phyloP scores from a whole-genome alignment of 2,329 filamentous ascomycete species.

The Aspergillus pseudotamarii region DNA sequence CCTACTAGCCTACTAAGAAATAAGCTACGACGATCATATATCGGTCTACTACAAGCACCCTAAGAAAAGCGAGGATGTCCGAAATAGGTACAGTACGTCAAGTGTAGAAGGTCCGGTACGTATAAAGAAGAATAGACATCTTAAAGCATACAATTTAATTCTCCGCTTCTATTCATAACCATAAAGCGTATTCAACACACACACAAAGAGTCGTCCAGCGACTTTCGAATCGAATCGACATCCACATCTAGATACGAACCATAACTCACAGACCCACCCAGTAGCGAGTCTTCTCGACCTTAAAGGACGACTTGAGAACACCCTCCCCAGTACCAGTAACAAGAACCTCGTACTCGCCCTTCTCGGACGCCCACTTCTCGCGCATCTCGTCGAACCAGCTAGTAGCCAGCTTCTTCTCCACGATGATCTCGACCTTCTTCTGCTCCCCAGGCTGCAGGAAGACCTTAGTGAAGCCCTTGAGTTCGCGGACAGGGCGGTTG shows the following conservation, averaged over 20 bases:
- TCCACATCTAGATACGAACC: background rate
- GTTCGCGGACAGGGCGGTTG: constrained; percentile 61
- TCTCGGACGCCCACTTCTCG: constrained; percentile 67
- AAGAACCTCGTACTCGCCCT: constrained; percentile 65
- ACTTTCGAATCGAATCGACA: background rate
- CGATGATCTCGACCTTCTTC: constrained; percentile 58
- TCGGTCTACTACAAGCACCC: too few relatives aligned
- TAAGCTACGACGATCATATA: too few relatives aligned
- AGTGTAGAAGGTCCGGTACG: too few relatives aligned
- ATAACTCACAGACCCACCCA: constrained; percentile 63
- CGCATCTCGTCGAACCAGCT: constrained; percentile 72
- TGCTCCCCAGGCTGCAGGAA: constrained; percentile 62
- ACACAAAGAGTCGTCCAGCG: background rate
- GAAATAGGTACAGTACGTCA: too few relatives aligned
- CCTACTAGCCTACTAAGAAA: too few relatives aligned
- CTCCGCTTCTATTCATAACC: background rate
- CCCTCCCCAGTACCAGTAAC: constrained; percentile 60
- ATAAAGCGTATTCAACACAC: background rate
- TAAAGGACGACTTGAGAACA: constrained; percentile 57
- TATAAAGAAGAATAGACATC: background rate
- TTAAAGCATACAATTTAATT: background rate
- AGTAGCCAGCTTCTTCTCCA: constrained; percentile 65
- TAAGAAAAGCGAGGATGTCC: too few relatives aligned
- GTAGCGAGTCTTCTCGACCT: constrained; percentile 64
- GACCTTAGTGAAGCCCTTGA: constrained; percentile 69